phyloP scores from a whole-genome alignment of 768 basidiomycete genomes.

The Trametes cubensis region DNA sequence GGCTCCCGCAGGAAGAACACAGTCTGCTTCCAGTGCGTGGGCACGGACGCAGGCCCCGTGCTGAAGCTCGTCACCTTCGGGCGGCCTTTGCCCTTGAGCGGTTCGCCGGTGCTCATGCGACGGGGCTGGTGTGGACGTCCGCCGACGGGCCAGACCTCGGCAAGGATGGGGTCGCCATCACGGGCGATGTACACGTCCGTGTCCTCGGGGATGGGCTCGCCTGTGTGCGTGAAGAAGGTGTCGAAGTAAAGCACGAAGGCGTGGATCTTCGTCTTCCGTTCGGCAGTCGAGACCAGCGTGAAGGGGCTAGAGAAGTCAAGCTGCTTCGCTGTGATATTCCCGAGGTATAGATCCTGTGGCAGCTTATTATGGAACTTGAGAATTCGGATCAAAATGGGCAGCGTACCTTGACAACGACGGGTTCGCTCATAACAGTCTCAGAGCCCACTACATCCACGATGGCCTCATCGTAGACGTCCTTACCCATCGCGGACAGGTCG shows the following conservation, averaged over 20 bases:
- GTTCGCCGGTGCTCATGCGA: slow-evolving; percentile 56
- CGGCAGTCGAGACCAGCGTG: slow-evolving; percentile 64
- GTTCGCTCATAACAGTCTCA: slow-evolving; percentile 63
- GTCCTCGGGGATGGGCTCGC: slow-evolving; percentile 52
- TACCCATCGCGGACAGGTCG: slow-evolving; percentile 82
- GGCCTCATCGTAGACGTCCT: slow-evolving; percentile 76
- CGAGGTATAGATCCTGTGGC: slow-evolving; percentile 73
- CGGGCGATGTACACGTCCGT: slow-evolving; percentile 58
- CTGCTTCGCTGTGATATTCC: slow-evolving; percentile 62
- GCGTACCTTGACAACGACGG: slow-evolving; percentile 68
- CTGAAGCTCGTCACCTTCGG: slow-evolving; percentile 73
- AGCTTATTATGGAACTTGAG: not conserved
- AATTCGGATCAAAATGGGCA: not conserved
- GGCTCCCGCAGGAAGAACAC: slow-evolving; percentile 84
- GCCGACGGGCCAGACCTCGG: slow-evolving; percentile 80
- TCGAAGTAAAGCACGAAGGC: slow-evolving; percentile 94
- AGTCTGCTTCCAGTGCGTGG: slow-evolving; percentile 98
- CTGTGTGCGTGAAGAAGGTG: slow-evolving; percentile 79
- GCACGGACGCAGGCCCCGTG: slow-evolving; percentile 83
- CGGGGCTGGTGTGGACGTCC: slow-evolving; percentile 63
- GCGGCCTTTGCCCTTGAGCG: slow-evolving; percentile 46
- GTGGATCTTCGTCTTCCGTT: slow-evolving; percentile 65
- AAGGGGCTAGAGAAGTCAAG: slow-evolving; percentile 84
- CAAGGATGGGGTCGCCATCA: slow-evolving; percentile 62
- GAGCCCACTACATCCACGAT: slow-evolving; percentile 78